Evolutionary conservation across 495 filamentous ascomycete genomes (phyloP).

Genomic region (Penicillium fimorum): DNA sequence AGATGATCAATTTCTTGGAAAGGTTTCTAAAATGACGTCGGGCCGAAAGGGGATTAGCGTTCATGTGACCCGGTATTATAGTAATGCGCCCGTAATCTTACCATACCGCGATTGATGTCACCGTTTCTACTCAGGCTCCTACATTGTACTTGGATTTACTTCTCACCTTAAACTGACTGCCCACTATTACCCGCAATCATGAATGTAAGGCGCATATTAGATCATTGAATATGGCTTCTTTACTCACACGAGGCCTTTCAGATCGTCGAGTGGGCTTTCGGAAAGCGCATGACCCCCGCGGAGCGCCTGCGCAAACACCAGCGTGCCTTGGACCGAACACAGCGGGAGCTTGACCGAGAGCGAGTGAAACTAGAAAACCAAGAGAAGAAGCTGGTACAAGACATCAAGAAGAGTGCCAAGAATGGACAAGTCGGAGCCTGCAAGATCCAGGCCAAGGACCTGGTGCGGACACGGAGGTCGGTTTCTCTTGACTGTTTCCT

Average conservation of each 20-base stretch:
- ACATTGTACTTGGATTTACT: not conserved
- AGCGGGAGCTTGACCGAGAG: constrained; percentile 92
- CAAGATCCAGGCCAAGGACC: constrained; percentile 95
- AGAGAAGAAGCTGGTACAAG: constrained; percentile 91
- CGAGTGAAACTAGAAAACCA: constrained; percentile 94
- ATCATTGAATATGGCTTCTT: not conserved
- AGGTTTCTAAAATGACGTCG: constrained; percentile 19
- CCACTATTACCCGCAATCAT: constrained; percentile 37
- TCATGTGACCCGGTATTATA: constrained; percentile 27
- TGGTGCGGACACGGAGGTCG: constrained; percentile 86
- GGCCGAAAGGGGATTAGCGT: constrained; percentile 25
- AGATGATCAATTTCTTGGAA: constrained; percentile 21
- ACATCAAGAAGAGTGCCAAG: constrained; percentile 97
- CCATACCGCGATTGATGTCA: constrained; percentile 12
- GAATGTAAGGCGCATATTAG: constrained; percentile 53
- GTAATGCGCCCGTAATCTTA: constrained; percentile 15
- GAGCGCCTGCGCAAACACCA: constrained; percentile 97
- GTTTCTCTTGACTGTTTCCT: constrained; percentile 15
- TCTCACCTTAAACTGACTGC: not conserved
- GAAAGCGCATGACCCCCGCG: constrained; percentile 95
- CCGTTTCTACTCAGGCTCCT: constrained; percentile 3
- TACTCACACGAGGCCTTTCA: constrained; percentile 33
- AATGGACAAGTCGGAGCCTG: constrained; percentile 95
- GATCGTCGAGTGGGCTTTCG: constrained; percentile 98
- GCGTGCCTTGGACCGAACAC: constrained; percentile 92